Conservation (phyloP, 192 early-diverging fungal genomes). For the Radiomyces spectabilis region DNA sequence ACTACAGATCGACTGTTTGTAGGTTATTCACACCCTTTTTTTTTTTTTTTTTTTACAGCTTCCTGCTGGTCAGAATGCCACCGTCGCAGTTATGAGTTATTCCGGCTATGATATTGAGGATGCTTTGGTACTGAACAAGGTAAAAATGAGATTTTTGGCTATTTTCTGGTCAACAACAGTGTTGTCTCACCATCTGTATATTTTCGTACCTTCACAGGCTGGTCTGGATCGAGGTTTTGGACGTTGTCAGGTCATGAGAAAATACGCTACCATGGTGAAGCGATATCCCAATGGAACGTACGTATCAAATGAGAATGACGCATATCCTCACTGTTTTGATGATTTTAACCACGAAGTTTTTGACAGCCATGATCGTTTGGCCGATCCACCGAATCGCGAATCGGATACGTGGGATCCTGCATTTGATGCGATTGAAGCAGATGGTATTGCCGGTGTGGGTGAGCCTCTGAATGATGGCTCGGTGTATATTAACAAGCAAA, state of each 20-base stretch:
- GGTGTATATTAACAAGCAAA: constrained; percentile 82
- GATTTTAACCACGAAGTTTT: neutral
- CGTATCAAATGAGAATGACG: neutral
- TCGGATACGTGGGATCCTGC: constrained; percentile 33
- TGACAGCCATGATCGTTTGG: constrained; percentile 62
- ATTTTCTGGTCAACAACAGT: neutral
- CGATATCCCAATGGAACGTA: constrained; percentile 82
- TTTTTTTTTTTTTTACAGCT: constrained; percentile 25
- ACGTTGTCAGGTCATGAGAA: constrained; percentile 90
- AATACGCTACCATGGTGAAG: constrained; percentile 78
- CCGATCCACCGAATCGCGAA: constrained; percentile 43
- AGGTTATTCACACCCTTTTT: neutral
- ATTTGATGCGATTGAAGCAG: constrained; percentile 71
- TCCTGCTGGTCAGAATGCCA: constrained; percentile 83
- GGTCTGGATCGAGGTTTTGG: constrained; percentile 90
- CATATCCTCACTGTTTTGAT: neutral
- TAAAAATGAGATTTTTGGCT: constrained; percentile 9
- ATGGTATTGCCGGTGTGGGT: constrained; percentile 88
- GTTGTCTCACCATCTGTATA: neutral
- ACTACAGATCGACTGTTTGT: neutral
- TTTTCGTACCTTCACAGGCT: constrained; percentile 3
- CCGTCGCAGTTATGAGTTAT: constrained; percentile 95
- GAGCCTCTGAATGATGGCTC: constrained; percentile 63
- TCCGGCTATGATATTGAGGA: constrained; percentile 99
- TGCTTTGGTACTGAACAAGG: constrained; percentile 92